Evolutionary conservation across 2,329 filamentous ascomycete genomes (phyloP).

Genomic region (Fonsecaea pedrosoi): DNA sequence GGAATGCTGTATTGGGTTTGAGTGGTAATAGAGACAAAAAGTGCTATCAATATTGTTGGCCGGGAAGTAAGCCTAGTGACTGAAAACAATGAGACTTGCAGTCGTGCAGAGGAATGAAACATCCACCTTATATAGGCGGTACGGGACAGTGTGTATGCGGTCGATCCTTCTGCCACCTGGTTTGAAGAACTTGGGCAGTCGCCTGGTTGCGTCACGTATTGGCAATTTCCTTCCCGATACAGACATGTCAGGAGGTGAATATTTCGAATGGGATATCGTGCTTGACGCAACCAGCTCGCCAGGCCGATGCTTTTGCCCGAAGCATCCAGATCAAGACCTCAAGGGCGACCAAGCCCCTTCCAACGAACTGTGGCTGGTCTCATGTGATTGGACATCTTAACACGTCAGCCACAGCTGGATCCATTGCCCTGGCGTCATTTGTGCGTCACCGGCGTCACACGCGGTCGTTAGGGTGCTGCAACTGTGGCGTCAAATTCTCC

Average conservation of each 20-base stretch:
- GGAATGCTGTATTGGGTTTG: background rate
- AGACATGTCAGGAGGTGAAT: background rate
- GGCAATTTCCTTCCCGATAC: background rate
- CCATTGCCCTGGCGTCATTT: constrained; percentile 26
- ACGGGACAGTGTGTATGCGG: background rate
- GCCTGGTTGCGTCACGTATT: constrained; percentile 7
- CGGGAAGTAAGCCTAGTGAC: background rate
- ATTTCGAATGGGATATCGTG: background rate
- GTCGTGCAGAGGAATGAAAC: background rate
- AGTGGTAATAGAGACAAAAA: background rate
- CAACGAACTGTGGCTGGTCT: constrained; percentile 22
- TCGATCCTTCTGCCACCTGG: background rate
- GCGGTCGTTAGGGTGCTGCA: constrained; percentile 6
- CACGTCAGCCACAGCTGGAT: constrained; percentile 20
- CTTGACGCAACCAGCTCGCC: background rate
- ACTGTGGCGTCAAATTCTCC: constrained; percentile 23
- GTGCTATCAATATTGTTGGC: background rate
- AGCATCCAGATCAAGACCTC: background rate
- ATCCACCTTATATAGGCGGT: background rate
- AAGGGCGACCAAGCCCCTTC: background rate
- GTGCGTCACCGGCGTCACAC: constrained; percentile 25
- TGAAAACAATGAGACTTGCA: background rate
- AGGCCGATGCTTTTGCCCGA: background rate
- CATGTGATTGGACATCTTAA: constrained; percentile 14
- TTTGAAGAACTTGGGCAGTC: background rate